phyloP scores from a whole-genome alignment of 2,329 filamentous ascomycete species.

The Trichoderma cornu-damae region DNA sequence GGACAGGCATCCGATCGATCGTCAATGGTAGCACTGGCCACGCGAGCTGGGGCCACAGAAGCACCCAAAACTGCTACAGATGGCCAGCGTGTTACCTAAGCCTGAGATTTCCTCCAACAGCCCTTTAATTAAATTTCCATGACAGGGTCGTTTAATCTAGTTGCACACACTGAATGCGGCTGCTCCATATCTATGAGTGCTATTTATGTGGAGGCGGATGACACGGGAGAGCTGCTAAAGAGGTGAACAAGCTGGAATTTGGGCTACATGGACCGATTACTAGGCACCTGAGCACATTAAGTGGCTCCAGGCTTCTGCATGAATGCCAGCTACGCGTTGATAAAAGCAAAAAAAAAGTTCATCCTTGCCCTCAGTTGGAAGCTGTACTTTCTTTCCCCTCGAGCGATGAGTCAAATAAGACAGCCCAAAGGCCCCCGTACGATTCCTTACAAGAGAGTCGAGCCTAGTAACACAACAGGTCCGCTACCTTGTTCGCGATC shows the following conservation, averaged over 20 bases:
- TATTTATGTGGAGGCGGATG: neutral
- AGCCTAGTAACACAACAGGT: neutral
- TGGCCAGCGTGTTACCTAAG: neutral
- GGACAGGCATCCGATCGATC: neutral
- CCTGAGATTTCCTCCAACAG: neutral
- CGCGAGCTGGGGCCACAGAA: neutral
- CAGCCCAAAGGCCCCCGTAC: neutral
- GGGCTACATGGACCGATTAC: neutral
- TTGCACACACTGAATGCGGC: too few species aligned
- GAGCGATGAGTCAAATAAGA: neutral
- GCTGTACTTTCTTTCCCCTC: neutral
- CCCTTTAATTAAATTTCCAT: conserved; percentile 17
- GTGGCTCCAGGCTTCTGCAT: neutral
- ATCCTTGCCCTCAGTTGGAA: neutral
- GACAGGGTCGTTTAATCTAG: neutral
- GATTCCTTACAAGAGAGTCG: neutral
- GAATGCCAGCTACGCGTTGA: neutral
- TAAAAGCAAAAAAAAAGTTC: neutral
- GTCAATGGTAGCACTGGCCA: neutral
- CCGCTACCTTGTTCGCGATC: neutral
- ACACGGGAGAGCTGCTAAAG: neutral
- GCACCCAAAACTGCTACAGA: neutral
- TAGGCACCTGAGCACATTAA: neutral
- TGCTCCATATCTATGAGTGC: neutral
- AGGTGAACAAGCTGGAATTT: neutral